Conservation (phyloP, 306 rosid species). For the Notholithocarpus densiflorus region DNA sequence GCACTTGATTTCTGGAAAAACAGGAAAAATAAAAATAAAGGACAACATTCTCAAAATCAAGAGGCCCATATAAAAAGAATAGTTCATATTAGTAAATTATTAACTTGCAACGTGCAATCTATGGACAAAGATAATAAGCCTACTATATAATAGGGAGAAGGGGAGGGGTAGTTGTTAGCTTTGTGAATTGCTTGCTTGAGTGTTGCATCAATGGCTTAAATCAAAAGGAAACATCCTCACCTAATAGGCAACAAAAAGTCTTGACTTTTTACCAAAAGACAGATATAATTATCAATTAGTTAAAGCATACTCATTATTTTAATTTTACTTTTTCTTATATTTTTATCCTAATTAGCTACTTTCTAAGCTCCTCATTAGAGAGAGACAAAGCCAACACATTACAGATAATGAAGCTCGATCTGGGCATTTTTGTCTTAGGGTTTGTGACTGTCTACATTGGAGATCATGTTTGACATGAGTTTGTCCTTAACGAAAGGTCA, state of each 20-base stretch:
- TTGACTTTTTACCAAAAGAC: constrained; percentile 19
- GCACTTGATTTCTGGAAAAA: neutral
- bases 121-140: too few species aligned
- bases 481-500: neutral
- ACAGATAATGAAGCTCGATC: too few species aligned
- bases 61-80: neutral
- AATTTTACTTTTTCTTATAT: neutral
- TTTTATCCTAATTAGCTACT: neutral
- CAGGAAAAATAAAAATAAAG: neutral
- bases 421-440: neutral
- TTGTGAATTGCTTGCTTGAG: constrained; percentile 13
- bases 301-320: constrained; percentile 4
- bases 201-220: constrained; percentile 5
- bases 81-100: too few species aligned
- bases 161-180: constrained; percentile 4
- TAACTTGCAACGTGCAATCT: too few species aligned
- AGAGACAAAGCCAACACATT: neutral
- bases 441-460: neutral
- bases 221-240: constrained; percentile 27
- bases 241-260: constrained; percentile 31
- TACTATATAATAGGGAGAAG: neutral
- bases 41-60: neutral
- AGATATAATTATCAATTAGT: constrained; percentile 5
- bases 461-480: neutral
- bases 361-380: neutral